Base-by-base conservation (phyloP, 225 moss, liverwort and hornwort genomes). In the Sphagnum contortum region DNA sequence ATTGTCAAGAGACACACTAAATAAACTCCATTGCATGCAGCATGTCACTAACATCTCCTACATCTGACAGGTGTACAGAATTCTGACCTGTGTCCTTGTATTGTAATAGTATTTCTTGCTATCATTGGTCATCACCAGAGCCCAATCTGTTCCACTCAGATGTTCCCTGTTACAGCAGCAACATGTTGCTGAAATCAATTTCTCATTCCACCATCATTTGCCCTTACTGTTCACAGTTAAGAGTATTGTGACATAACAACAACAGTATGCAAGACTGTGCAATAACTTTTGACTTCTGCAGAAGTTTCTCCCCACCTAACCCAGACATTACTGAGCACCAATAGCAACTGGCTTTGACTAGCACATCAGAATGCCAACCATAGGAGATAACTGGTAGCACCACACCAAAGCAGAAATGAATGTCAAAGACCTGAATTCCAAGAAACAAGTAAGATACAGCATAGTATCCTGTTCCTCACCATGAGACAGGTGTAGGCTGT, bases 401-500 rank as follows among this genome's bases (percentile, higher is more conserved):
- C 7, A 52, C 9, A 52, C 52, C 6, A 52, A 5, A 9, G 7
- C 6, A 52, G 52, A 6, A 6, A 52, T 52, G 1, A 52, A 9
- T 9, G 9, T 5, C 7, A 52, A 52, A 52, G 52, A 5, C 7
- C 8, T n/a, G 8, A 48, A 11, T 29, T 12, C 4, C 64, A 64
- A 14, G 29, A 48, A 64, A 14, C 13, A 10, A n/a, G 29, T 50
- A 14, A n/a, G 29, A n/a, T 48, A 29, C 29, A 9, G 6, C 8
- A 64, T 48, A 64, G 29, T 9, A 52, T 52, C 52, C 29, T 29
- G 29, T 29, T 73, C 81, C 87, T 82, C 74, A 94, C 91, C 94
- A 94, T 68, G 94, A 87, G 72, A 89, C 85, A 60, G 94, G 94
- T 70, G 87, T 89, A 66, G 91, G 87, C 75, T 91, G 89, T 70